Evolutionary conservation across 345 rosid genomes (phyloP).

Genomic region (Lumnitzera racemosa): DNA sequence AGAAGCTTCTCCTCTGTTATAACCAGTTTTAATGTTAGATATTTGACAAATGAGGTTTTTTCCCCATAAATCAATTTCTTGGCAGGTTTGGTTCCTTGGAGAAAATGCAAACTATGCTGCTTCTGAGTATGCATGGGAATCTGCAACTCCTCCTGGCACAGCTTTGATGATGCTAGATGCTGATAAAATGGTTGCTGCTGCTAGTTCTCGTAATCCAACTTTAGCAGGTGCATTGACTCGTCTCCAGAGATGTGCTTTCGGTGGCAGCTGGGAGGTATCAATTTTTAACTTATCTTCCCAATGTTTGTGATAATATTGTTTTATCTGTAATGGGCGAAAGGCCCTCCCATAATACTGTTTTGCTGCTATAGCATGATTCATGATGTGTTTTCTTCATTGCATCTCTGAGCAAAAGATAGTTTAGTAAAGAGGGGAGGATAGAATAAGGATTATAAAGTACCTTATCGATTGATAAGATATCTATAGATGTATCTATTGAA

Average conservation of each 20-base stretch:
- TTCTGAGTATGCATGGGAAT: constrained; percentile 99
- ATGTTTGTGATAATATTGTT: not conserved
- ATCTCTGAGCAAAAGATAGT: no score
- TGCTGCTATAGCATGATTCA: no score
- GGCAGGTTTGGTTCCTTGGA: constrained; percentile 99
- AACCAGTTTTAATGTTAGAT: not conserved
- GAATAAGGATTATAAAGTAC: no score
- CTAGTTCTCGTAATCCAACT: constrained; percentile 98
- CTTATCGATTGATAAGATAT: no score
- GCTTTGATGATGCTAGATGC: constrained; percentile 99
- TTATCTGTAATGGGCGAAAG: no score
- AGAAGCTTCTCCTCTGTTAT: constrained; percentile 7
- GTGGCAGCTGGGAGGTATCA: constrained; percentile 99
- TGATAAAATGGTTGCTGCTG: constrained; percentile 99
- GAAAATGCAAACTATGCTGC: constrained; percentile 99
- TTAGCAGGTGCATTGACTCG: constrained; percentile 97
- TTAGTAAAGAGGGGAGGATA: no score
- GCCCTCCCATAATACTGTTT: no score
- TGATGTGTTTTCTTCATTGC: no score
- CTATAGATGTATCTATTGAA: no score
- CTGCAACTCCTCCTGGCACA: constrained; percentile 99
- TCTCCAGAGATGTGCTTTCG: constrained; percentile 97
- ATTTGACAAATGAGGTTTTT: not conserved
- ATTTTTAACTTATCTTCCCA: not conserved
- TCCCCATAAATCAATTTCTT: constrained; percentile 10